Evolutionary conservation across 345 rosid genomes (phyloP), one percentile per base, ranked within the genome.

Genomic region (Bruguiera gymnorhiza): DNA sequence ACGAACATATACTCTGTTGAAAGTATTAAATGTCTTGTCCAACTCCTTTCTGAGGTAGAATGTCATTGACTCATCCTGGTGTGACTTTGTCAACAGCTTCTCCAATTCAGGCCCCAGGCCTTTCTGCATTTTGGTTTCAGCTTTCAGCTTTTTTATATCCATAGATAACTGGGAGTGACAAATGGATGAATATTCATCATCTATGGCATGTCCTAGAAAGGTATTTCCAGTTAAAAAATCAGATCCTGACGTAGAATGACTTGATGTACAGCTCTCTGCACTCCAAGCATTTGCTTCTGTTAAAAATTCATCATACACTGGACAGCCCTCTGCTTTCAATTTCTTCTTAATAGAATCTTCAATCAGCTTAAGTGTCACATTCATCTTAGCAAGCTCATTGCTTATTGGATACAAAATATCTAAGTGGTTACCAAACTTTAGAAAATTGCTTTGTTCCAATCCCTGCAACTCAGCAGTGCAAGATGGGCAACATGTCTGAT

Each of bases 281-380:
- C 82, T 84, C 82, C 71, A 80, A 48, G 72, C 78, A 73, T 85
- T 82, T 71, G 66, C 77, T 65, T 86, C 86, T 27, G 73, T 77
- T 58, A 57, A 57, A 72, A 73, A 68, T 70, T 75, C 88, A 66
- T 82, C 85, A 62, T 29, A 76, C 31, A 77, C 66, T 21, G 59
- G 69, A 68, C 57, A 62, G 31, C 71, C 62, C 63, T 63, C 62
- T 68, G 66, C 57, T 51, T 63, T 65, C 59, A 59, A 68, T 70
- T 79, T 82, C 65, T 51, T 68, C 66, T 71, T 72, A 66, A 86
- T 61, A 71, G 66, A 69, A 73, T 71, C 79, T 72, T 69, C 68
- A 64, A 80, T 73, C 32, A 73, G 27, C 76, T 78, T 64, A 60
- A 83, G 74, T 60, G 72, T 76, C 50, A 70, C 64, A 75, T 78